phyloP scores from a whole-genome alignment of 768 basidiomycete genomes.

The Tylopilus intermedius region DNA sequence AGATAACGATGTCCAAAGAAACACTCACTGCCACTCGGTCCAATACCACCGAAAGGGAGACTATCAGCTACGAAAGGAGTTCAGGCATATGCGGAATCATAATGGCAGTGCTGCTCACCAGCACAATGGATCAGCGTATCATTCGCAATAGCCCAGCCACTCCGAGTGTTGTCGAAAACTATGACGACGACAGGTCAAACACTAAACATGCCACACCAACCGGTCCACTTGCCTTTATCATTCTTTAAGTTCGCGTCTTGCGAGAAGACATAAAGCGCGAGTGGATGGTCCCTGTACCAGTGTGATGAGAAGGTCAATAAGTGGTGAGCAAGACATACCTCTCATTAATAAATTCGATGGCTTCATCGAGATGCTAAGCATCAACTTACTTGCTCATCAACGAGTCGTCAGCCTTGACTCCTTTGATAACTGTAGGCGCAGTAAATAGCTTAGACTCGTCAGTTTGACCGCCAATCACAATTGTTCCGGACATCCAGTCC shows the following conservation, averaged over 20 bases:
- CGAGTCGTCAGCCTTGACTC: constrained; percentile 59
- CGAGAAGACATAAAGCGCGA: constrained; percentile 76
- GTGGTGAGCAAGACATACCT: constrained; percentile 35
- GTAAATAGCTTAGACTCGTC: constrained; percentile 58
- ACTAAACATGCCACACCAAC: background rate
- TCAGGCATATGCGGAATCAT: background rate
- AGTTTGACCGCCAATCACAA: constrained; percentile 2
- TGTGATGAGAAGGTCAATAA: background rate
- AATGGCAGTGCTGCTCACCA: constrained; percentile 33
- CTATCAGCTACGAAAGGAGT: constrained; percentile 41
- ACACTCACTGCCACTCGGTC: constrained; percentile 63
- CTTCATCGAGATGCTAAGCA: constrained; percentile 47
- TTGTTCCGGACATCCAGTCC: constrained; percentile 56
- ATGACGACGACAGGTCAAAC: background rate
- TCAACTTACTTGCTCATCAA: constrained; percentile 68
- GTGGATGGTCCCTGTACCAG: constrained; percentile 58
- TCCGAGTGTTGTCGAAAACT: constrained; percentile 70
- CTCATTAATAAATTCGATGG: constrained; percentile 61
- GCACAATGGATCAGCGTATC: constrained; percentile 59
- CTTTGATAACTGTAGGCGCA: constrained; percentile 66
- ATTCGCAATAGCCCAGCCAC: constrained; percentile 67
- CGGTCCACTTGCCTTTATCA: constrained; percentile 42
- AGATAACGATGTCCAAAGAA: background rate
- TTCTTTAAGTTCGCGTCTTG: constrained; percentile 52
- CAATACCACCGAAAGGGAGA: constrained; percentile 71